Conservation (phyloP, 163 green algal species). For the Prototheca wickerhamii region DNA sequence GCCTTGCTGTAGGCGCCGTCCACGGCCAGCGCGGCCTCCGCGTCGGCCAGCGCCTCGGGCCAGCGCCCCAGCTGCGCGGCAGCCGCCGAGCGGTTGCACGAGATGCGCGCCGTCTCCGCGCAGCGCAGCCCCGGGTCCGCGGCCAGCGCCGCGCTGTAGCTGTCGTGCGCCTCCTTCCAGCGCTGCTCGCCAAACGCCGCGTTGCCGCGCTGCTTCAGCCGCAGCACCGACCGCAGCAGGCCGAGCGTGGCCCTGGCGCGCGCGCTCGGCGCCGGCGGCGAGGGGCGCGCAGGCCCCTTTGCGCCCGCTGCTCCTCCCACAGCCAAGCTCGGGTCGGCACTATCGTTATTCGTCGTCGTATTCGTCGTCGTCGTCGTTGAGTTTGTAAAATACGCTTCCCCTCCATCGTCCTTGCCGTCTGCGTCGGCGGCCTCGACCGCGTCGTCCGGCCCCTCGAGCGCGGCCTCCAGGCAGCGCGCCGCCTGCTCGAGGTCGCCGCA, state of each 20-base stretch:
- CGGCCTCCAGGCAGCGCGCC: conserved; percentile 11
- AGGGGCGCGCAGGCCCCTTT: neutral
- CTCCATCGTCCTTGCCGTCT: no score
- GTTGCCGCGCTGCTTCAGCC: conserved; percentile 37
- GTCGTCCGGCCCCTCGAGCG: conserved; percentile 3
- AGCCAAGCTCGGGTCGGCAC: no score
- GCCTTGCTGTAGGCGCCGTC: conserved; percentile 31
- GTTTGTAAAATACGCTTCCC: no score
- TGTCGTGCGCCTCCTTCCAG: conserved; percentile 28
- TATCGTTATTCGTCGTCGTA: no score
- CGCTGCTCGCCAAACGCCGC: conserved; percentile 24
- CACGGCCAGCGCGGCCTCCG: conserved; percentile 23
- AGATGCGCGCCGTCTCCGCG: conserved; percentile 26
- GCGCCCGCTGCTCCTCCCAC: neutral
- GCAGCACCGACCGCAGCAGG: conserved; percentile 16
- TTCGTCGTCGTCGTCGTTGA: neutral
- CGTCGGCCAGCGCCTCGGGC: conserved; percentile 29
- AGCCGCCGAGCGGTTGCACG: conserved; percentile 18
- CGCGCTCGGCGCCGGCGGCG: conserved; percentile 11
- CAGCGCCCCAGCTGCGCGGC: conserved; percentile 26
- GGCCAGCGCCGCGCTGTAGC: conserved; percentile 33
- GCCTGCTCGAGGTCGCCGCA: conserved; percentile 37
- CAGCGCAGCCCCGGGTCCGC: conserved; percentile 21
- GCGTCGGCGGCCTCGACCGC: neutral
- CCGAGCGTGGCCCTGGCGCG: conserved; percentile 30